phyloP scores from a whole-genome alignment of 768 basidiomycete genomes.

The Leucocoprinus sp. region DNA sequence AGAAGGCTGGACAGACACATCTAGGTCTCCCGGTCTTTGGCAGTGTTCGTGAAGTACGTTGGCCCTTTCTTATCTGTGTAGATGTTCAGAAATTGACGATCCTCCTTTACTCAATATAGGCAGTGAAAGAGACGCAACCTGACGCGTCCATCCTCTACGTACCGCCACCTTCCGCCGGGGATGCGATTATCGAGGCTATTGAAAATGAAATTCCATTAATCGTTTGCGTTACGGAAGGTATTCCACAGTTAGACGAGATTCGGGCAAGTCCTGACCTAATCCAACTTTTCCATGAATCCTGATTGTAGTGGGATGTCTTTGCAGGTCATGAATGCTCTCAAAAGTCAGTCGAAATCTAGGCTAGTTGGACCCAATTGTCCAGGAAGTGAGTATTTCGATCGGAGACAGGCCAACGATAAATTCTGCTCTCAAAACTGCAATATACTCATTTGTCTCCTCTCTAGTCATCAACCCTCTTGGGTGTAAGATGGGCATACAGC shows the following conservation, averaged over 20 bases:
- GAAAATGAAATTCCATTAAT: slow-evolving; percentile 97
- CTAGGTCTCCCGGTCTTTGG: slow-evolving; percentile 94
- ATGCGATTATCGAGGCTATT: slow-evolving; percentile 97
- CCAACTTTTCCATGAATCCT: too few species aligned
- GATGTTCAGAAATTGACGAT: background rate
- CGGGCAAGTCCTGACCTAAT: slow-evolving; percentile 39
- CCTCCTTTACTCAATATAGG: slow-evolving; percentile 36
- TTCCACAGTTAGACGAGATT: slow-evolving; percentile 96
- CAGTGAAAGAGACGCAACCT: slow-evolving; percentile 76
- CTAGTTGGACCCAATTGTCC: slow-evolving; percentile 99
- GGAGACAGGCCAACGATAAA: background rate
- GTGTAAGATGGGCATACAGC: slow-evolving; percentile 99
- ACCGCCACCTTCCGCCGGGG: slow-evolving; percentile 91
- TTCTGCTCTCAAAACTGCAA: background rate
- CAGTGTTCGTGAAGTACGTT: slow-evolving; percentile 75
- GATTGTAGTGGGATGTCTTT: background rate
- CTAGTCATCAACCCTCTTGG: slow-evolving; percentile 89
- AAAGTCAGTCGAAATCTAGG: slow-evolving; percentile 88
- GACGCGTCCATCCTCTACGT: slow-evolving; percentile 97
- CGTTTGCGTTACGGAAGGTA: slow-evolving; percentile 98
- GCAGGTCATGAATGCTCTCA: slow-evolving; percentile 89
- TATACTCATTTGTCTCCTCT: background rate
- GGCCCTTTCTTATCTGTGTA: background rate
- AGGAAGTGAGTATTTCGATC: slow-evolving; percentile 38
- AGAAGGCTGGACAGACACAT: slow-evolving; percentile 94